Percentiles rank a stretch among this genome's conserved stretches.
Evolutionary conservation across 176 grass and related monocot genomes (phyloP).

Genomic region (Eragrostis nindensis): DNA sequence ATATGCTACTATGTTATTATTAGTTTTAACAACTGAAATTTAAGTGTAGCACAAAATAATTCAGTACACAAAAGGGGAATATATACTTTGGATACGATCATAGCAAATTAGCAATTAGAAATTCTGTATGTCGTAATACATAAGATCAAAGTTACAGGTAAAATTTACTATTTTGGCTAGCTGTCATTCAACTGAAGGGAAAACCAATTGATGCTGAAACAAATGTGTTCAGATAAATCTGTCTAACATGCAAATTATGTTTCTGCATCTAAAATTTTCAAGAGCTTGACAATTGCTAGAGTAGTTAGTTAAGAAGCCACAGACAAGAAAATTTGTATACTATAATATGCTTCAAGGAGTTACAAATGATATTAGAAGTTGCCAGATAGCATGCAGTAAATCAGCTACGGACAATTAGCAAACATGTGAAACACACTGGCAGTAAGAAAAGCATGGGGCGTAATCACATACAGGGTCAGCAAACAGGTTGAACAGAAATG

Average conservation of each 20-base stretch:
- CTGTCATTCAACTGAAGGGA: too few species aligned
- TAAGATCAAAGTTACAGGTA: neutral
- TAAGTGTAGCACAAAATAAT: constrained; percentile 8
- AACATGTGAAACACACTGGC: neutral
- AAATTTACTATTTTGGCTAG: too few species aligned
- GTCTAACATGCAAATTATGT: constrained; percentile 5
- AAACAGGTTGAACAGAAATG: constrained; percentile 96
- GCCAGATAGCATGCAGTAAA: neutral
- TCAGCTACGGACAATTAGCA: constrained; percentile 1
- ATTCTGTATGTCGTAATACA: neutral
- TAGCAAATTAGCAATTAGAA: neutral
- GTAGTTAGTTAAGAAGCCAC: neutral
- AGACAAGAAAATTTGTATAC: neutral
- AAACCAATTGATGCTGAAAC: too few species aligned
- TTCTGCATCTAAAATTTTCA: neutral
- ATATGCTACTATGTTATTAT: neutral
- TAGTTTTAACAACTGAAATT: neutral
- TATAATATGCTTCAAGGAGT: constrained; percentile 8
- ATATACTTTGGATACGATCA: neutral
- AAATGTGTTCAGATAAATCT: neutral
- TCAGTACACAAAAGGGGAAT: neutral
- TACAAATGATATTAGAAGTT: neutral
- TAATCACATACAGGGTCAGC: constrained; percentile 76
- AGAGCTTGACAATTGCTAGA: neutral
- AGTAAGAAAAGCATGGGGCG: constrained; percentile 16